Base-by-base conservation (phyloP, 495 filamentous ascomycete species). In the Podospora anserina region DNA sequence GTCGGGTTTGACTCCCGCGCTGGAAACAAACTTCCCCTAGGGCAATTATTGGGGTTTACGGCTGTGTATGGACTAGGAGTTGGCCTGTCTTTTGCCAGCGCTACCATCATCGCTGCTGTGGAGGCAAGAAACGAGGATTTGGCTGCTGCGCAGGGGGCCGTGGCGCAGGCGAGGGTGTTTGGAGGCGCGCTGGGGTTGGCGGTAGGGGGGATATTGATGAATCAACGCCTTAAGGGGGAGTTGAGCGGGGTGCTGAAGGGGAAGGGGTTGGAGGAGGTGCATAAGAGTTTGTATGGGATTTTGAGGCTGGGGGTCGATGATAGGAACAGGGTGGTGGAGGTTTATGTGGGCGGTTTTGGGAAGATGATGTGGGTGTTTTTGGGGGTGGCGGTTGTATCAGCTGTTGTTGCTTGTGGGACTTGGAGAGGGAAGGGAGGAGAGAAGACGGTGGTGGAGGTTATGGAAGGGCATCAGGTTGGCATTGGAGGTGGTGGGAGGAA, bases 141-240 rank as follows among this genome's bases (percentile, higher is more conserved):
- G 67, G 87, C 87, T 0, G 81, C 85, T 34, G 85, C 83, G 0
- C 84, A 86, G 67, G 86, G 87, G 0, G 80, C 82, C 5, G 73
- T 88, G 0, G 84, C 84, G 16, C 87, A 89, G 72, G 73, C 82
- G 34, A 81, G 87, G 1, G 82, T 88, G 7, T 79, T 89, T 27
- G 87, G 87, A 15, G 87, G 87, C 26, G 80, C 81, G 23, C 77
- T 89, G 13, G 87, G 86, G 3, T 78, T 89, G 15, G 78, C 80
- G 4, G 55, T 58, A n/a, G 7, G n/a, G 1, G 23, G 23, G 13
- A 26, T 58, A 3, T 20, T 58, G 23, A 6, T 58, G 55, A 58
- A 58, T 20, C 16, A 58, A 58, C 55, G 55, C 3, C n/a, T 19
- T 9, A 20, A 58, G 18, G 13, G 16, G 23, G 23, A 11, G 55